Evolutionary conservation across 2,329 filamentous ascomycete species (phyloP), one percentile per base, ranked within the genome.

Genomic region (Fusarium verticillioides): DNA sequence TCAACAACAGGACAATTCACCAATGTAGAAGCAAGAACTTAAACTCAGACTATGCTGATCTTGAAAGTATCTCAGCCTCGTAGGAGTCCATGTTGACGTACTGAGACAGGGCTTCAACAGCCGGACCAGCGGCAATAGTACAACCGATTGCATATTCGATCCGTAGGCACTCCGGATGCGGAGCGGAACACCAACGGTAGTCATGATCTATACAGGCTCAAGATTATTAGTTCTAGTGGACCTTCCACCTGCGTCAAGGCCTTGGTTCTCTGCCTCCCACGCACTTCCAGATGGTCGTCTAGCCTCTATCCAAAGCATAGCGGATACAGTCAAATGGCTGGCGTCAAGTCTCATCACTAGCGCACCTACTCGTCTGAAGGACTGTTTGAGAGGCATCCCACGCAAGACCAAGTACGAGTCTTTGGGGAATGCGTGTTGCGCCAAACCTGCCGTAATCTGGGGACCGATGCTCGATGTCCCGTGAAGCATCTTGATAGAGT

Each of bases 321-420:
- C 30, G 30, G 30, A 32, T 32, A 32, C 30, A 12, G 30, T 32
- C 30, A 32, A 12, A 32, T 12, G 4, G 30, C 30, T 32, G 30
- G 30, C 30, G 11, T 32, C 30, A 32, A 32, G 30, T 32, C 30
- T 32, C 30, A 32, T 12, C 30, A 32, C 30, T 32, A 32, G 30
- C 30, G 30, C 30, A 5, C 11, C 30, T 32, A 32, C 30, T 32
- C 30, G 30, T 32, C 30, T 32, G 30, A 32, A 12, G 30, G 32
- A 13, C 12, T 44, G 16, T 3, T 12, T 2, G 2, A 16, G 7
- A 12, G 7, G 10, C 3, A 8, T 9, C 7, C 26, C 5, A 19
- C 18, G 32, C 12, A 34, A 34, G 30, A 32, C 30, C 30, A 11
- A 32, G 30, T 32, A 32, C 30, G 30, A 32, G 30, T 32, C 30